Base-by-base conservation (phyloP, 495 filamentous ascomycete genomes). In the Daldinia vernicosa region DNA sequence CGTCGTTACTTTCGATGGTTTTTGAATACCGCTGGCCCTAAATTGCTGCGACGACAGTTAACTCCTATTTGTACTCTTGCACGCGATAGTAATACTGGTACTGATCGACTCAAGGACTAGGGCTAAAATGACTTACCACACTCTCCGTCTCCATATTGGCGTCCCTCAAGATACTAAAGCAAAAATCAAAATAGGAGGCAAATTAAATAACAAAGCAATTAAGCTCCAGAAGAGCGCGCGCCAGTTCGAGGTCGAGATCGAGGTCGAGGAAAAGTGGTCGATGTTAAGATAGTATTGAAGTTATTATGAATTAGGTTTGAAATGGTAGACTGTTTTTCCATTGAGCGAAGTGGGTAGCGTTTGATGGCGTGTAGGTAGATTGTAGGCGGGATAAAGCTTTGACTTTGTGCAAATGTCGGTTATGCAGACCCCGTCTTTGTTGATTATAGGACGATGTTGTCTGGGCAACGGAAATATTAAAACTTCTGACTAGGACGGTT, bases 91-190 rank as follows among this genome's bases (percentile, higher is more conserved):
- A 22, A 30, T 56, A 30, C 14, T 33, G 52, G 43, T 24, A n/a
- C 30, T 37, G 14, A 8, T 24, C 22, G 24, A 11, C 39, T 43
- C 26, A 0, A 9, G 15, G 24, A 43, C 17, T 11, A 47, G 43
- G 35, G 15, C 17, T 24, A 47, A 47, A 47, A 47, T 15, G 33
- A 67, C 70, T 50, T 79, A 83, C 82, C 76, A 69, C 56, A 75
- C 84, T 84, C 55, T 84, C 82, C 28, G 67, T 50, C 43, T 83
- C 82, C 83, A 84, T 85, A 54, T 57, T 80, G 76, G 71, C 40
- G 9, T 60, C 63, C 70, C 64, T 69, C 75, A 64, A 19, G 75
- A 69, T 69, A 59, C 75, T 74, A 17, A 19, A 60, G 37, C 15
- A 45, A 39, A 43, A 39, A 43, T 19, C 17, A 56, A 19, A 56